Evolutionary conservation across 106 monocot genomes (phyloP), one percentile per base, ranked within the genome.

Genomic region (Acorus calamus): DNA sequence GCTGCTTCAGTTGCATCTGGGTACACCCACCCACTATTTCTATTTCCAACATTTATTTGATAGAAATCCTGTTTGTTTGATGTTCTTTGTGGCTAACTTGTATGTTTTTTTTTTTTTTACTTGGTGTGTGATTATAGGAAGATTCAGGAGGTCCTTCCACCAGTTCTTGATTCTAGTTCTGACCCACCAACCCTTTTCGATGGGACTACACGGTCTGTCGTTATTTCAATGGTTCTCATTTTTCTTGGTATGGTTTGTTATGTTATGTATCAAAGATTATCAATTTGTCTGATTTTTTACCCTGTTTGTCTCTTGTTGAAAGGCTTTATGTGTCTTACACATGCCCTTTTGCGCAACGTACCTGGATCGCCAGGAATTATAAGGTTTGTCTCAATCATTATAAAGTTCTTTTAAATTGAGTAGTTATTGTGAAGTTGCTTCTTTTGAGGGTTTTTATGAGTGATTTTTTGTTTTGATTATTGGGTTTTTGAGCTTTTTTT

Each of bases 121-220:
- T 28, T 28, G 28, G 28, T 47, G n/a, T 3, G 10, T 10, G 44
- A 7, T 28, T 73, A 47, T 60, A 68, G 74, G 59, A 52, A 14
- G 9, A 14, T 56, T 7, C 81, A 79, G 46, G 84, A 73, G 51
- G 68, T 56, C 2, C 82, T 84, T 2, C 92, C 92, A 0, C 78
- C 88, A 0, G 3, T 52, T 64, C 68, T 92, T n/a, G 75, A 72
- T 74, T 62, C 88, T 43, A 63, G 73, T 46, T 65, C 88, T 1
- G 62, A 78, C 13, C 85, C 82, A 7, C 92, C 84, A 59, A 8
- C 79, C 14, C 54, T 92, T 46, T 92, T 92, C 47, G 92, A 92
- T 76, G 92, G 92, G 46, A 92, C 92, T 10, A 88, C 88, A 44
- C 88, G 88, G 92, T 83, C 44, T 61, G 45, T 57, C 51, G 7